phyloP scores from a whole-genome alignment of 306 rosid species.

The Quercus aquifolioides region DNA sequence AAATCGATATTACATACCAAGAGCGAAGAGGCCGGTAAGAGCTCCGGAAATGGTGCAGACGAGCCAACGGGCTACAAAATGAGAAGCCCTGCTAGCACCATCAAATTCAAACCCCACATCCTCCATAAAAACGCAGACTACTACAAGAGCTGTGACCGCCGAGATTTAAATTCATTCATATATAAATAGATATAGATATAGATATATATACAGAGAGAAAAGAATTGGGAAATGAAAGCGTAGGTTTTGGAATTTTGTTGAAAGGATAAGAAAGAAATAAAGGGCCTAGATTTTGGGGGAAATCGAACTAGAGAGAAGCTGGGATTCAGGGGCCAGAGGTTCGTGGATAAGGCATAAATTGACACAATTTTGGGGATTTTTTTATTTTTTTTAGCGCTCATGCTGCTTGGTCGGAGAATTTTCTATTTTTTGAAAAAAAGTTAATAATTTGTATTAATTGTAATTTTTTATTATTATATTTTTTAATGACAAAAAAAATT shows the following conservation, averaged over 20 bases:
- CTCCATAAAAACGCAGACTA: slow-evolving; percentile 30
- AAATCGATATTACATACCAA: slow-evolving; percentile 24
- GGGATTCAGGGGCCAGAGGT: too few relatives aligned
- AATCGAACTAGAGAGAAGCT: too few relatives aligned
- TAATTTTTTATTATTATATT: too few relatives aligned
- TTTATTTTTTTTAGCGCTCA: too few relatives aligned
- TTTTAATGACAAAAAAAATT: too few relatives aligned
- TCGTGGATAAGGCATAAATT: too few relatives aligned
- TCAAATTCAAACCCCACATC: slow-evolving; percentile 21
- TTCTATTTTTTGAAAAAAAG: too few relatives aligned
- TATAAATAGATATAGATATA: background rate
- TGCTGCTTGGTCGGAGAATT: too few relatives aligned
- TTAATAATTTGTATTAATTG: too few relatives aligned
- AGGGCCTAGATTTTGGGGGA: too few relatives aligned
- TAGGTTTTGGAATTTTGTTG: slow-evolving; percentile 28
- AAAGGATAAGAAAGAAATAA: too few relatives aligned
- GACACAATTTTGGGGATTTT: too few relatives aligned
- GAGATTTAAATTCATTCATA: background rate
- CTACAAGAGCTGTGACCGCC: background rate
- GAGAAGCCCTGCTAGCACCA: slow-evolving; percentile 21
- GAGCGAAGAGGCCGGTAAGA: slow-evolving; percentile 38
- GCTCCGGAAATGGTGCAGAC: slow-evolving; percentile 36
- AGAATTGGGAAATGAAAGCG: slow-evolving; percentile 20
- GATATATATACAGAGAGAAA: background rate
- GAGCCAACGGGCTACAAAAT: slow-evolving; percentile 30